These are phyloP conservation scores for Furcasterigmium sp. DNA, from an alignment of 2,329 filamentous ascomycete species.

Conservation along the genomic window DNA sequence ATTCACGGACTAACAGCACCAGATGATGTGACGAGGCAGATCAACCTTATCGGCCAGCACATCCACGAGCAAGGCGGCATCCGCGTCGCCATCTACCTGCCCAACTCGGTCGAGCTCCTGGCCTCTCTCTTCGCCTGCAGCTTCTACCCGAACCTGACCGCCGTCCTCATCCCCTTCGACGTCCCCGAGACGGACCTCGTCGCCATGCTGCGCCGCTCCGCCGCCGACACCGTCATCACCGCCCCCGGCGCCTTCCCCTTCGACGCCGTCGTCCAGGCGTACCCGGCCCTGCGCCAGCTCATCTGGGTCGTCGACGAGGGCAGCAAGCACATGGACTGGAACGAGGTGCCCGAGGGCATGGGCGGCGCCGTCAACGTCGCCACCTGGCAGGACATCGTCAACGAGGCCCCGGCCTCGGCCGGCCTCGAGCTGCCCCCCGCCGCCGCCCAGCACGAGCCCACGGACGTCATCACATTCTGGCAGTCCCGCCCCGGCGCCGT, in stretches of 20 bases:
- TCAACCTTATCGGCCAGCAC: conserved; percentile 79
- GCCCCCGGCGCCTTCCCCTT: conserved; percentile 84
- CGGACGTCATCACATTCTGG: conserved; percentile 64
- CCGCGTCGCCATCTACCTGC: conserved; percentile 82
- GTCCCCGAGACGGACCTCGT: conserved; percentile 64
- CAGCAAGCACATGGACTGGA: conserved; percentile 93
- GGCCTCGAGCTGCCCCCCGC: conserved; percentile 60
- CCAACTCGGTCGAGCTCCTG: conserved; percentile 88
- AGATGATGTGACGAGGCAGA: conserved; percentile 75
- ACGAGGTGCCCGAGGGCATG: conserved; percentile 73
- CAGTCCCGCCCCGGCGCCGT: conserved; percentile 43
- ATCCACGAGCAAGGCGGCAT: conserved; percentile 66
- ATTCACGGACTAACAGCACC: conserved; percentile 7
- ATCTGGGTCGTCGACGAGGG: conserved; percentile 92
- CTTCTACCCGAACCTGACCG: conserved; percentile 75
- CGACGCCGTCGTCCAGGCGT: conserved; percentile 62
- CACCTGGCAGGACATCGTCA: conserved; percentile 90
- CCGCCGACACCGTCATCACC: conserved; percentile 77
- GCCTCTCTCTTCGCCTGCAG: conserved; percentile 78
- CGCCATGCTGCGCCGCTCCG: conserved; percentile 65
- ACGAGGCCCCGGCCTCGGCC: conserved; percentile 57
- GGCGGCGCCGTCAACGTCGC: conserved; percentile 71
- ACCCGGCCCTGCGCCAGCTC: conserved; percentile 67
- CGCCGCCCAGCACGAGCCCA: conserved; percentile 46
- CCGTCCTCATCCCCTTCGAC: conserved; percentile 81